phyloP scores from a whole-genome alignment of 192 early-diverging fungal genomes.

The Entomortierella beljakovae region DNA sequence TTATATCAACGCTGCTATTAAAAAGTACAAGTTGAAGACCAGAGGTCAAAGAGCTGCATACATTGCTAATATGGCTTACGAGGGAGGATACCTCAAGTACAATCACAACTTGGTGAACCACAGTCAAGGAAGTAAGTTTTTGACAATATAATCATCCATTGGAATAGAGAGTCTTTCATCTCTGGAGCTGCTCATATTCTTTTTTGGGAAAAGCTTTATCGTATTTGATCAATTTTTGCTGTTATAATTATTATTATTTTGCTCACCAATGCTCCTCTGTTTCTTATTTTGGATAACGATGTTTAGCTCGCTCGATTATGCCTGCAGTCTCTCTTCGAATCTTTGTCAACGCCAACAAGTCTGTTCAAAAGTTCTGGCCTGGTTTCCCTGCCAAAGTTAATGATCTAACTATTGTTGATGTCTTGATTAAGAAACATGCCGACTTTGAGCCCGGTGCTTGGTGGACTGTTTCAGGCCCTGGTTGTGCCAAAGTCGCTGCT shows the following conservation, averaged over 20 bases:
- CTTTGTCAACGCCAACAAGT: constrained; percentile 43
- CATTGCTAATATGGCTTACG: constrained; percentile 49
- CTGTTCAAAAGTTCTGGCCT: constrained; percentile 48
- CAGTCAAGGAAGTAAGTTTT: constrained; percentile 40
- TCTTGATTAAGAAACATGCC: constrained; percentile 38
- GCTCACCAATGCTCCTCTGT: no score
- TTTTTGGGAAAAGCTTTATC: background rate
- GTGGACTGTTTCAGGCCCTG: constrained; percentile 40
- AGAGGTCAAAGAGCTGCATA: constrained; percentile 48
- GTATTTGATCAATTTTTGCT: no score
- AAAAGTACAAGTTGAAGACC: constrained; percentile 44
- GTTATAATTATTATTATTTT: no score
- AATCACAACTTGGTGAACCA: constrained; percentile 33
- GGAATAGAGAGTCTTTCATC: background rate
- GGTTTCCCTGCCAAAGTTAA: constrained; percentile 21
- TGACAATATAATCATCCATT: background rate
- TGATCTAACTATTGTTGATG: constrained; percentile 30
- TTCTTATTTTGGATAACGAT: no score
- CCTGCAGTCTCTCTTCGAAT: constrained; percentile 33
- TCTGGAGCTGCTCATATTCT: background rate
- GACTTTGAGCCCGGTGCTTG: constrained; percentile 54
- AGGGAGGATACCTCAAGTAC: constrained; percentile 42
- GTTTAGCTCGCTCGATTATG: constrained; percentile 43
- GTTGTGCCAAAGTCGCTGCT: constrained; percentile 19
- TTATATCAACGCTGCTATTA: constrained; percentile 51